A percentile compares a stretch with the other conserved stretches of the same genome.
phyloP scores from a whole-genome alignment of 208 protist species.

The Endotrypanum monterogeii region DNA sequence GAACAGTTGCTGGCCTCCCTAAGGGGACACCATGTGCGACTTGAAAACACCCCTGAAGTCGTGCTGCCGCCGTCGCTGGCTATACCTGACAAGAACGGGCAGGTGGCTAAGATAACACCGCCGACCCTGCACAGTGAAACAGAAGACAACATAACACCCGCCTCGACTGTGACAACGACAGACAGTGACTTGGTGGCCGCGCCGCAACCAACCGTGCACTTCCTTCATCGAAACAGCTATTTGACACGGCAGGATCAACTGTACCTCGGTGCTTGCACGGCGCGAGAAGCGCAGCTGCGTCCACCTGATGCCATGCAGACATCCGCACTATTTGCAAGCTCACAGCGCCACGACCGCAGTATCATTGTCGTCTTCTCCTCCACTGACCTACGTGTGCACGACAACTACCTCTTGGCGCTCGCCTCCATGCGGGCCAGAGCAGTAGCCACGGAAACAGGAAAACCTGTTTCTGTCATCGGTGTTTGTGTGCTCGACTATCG shows the following conservation, averaged over 20 bases:
- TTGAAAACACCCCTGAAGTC: constrained; percentile 25
- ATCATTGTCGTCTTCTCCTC: constrained; percentile 78
- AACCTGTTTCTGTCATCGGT: constrained; percentile 60
- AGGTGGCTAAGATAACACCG: constrained; percentile 1
- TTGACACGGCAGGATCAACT: constrained; percentile 53
- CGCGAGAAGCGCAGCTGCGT: constrained; percentile 39
- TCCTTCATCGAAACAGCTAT: constrained; percentile 33
- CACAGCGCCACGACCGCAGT: constrained; percentile 27
- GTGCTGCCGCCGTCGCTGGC: constrained; percentile 12
- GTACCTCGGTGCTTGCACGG: constrained; percentile 59
- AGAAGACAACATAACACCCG: background rate
- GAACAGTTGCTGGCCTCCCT: constrained; percentile 5
- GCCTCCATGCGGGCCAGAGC: constrained; percentile 57
- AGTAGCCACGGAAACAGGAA: constrained; percentile 16
- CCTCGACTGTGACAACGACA: background rate
- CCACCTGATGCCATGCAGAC: background rate
- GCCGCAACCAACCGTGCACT: constrained; percentile 1
- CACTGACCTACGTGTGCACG: constrained; percentile 87
- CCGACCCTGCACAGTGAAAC: background rate
- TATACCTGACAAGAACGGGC: constrained; percentile 29
- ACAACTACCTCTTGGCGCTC: constrained; percentile 84
- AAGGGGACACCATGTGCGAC: constrained; percentile 8
- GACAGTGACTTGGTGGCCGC: background rate
- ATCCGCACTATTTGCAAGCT: background rate
- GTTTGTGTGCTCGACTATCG: constrained; percentile 84